Conservation (phyloP, 352 stramenopile genomes). For the Thraustotheca clavata region DNA sequence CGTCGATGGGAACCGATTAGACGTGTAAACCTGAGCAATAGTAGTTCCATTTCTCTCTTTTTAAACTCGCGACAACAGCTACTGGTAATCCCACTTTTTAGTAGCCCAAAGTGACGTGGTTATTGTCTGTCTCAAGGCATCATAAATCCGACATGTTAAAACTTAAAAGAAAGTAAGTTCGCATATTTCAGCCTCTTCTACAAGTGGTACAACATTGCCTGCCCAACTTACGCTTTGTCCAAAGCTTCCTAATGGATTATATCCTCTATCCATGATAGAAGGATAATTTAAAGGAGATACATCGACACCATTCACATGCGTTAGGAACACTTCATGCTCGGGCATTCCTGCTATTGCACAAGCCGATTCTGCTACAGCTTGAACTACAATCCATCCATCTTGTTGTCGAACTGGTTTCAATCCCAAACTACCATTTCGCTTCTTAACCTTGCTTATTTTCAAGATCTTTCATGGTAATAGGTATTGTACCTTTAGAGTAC, state of each 20-base stretch:
- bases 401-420: slow-evolving; percentile 66
- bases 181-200: slow-evolving; percentile 65
- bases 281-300: slow-evolving; percentile 38
- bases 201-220: slow-evolving; percentile 61
- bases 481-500: slow-evolving; percentile 49
- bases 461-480: neutral
- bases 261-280: slow-evolving; percentile 24
- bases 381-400: slow-evolving; percentile 67
- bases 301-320: slow-evolving; percentile 69
- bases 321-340: slow-evolving; percentile 64
- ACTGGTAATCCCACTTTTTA: too few species aligned
- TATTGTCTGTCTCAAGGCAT: too few species aligned
- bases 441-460: slow-evolving; percentile 34
- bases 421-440: slow-evolving; percentile 52
- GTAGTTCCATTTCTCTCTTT: too few species aligned
- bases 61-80: too few species aligned
- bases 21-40: too few species aligned
- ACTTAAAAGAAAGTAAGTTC: slow-evolving; percentile 73
- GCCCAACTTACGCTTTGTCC: slow-evolving; percentile 43
- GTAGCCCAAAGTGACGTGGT: too few species aligned
- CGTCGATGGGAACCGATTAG: slow-evolving; percentile 58
- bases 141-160: neutral
- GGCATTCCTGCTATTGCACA: slow-evolving; percentile 68
- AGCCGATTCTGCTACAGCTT: slow-evolving; percentile 50
- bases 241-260: slow-evolving; percentile 16